Base-by-base conservation (phyloP, 1,139 yeast species). In the Protomyces gravidus region DNA sequence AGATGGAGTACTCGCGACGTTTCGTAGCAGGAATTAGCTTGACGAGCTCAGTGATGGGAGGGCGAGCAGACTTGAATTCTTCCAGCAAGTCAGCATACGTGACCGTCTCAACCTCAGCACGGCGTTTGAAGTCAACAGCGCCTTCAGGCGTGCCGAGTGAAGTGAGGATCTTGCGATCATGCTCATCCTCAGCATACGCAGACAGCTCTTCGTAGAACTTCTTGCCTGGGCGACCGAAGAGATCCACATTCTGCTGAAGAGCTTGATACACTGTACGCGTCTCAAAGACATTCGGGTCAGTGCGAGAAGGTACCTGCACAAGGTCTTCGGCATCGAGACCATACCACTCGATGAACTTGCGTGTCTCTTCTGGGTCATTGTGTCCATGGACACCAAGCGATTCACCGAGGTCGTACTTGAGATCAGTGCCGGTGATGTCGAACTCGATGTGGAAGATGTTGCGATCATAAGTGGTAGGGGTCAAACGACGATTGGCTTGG, bases 1-100 rank as follows among this genome's bases (percentile, higher is more conserved):
- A 97, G 73, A 92, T 92, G n/a, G 97, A 90, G 72, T 92, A 92
- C 74, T 92, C 98, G 78, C 98, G 86, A 78, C 98, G 85, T 78
- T 92, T 92, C 72, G 90, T 79, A 28, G 96, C 94, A 25, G 95
- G 81, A 67, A 92, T 80, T 61, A 90, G 75, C 67, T 80, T 80
- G 39, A 85, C 82, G 68, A 92, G 79, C 46, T 87, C 89, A 61
- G 79, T 79, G 63, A 87, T 76, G n/a, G 81, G 69, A 25, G 97
- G 97, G 72, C 85, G 83, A 32, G 94, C 96, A 60, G 94, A 84
- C 66, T 81, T 78, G 78, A 87, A 92, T 69, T 87, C 84, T 66
- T 81, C 82, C 66, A 90, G 80, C 64, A 89, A 79, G 71, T 92
- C 98, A 59, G 83, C 89, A 71, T 86, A 90, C 40, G 89, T 82